Evolutionary conservation across 1,139 yeast genomes (phyloP), one percentile per base, ranked within the genome.

Genomic region (Pneumocystis murina): DNA sequence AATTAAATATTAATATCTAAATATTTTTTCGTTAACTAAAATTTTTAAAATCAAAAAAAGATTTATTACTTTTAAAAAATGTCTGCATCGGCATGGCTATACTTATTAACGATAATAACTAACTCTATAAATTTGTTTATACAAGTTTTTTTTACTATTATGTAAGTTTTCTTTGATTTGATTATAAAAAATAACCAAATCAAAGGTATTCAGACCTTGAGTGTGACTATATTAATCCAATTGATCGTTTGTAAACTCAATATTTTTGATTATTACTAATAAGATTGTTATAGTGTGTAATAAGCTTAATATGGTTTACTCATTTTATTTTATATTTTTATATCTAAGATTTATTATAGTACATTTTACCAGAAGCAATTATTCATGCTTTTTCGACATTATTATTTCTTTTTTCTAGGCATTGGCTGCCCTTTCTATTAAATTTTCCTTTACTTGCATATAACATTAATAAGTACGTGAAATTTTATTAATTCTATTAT

Each of bases 351-450:
- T 24, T 48, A 10, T 58, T 58, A 8, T 58, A 58, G 60, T 58
- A 58, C 28, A 86, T 92, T 71, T 79, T 88, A 62, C 98, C 98
- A 59, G 97, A 92, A 76, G 96, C 95, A 58, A 86, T 81, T 3
- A 76, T 90, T 67, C 97, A 92, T 71, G 96, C 83, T 1, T 78
- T 85, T 68, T 74, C 90, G 68, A 80, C 96, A 8, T 67, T 81
- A 2, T 76, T 89, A 69, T 86, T 92, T 74, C 79, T 92, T 70
- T 73, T 92, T 69, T 89, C 89, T 69, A 97, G 98, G 38, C 89
- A 86, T 78, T 92, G 97, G 97, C 83, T 88, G 75, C 84, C 91
- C 48, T 87, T 92, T 76, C 77, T 91, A 72, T 76, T 92, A 73
- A 91, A 91, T 76, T 77, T 87, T 69, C 98, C 98, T 62, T 79